Evolutionary conservation across 192 early-diverging fungal species (phyloP), one percentile per base, ranked within the genome.

Genomic region (Podochytrium sp.): DNA sequence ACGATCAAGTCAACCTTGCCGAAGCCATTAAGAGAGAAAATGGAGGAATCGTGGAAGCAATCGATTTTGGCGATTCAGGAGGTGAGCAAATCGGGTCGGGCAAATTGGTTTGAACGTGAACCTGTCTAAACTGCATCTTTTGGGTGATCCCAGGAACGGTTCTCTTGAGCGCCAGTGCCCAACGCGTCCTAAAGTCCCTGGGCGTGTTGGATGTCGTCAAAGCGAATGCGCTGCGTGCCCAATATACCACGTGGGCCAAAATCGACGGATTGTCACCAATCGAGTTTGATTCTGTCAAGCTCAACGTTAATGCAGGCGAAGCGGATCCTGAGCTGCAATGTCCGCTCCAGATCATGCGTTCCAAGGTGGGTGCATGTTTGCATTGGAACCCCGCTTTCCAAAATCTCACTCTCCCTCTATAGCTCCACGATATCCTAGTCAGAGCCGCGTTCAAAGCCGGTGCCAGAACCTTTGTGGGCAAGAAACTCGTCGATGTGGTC

Each of bases 41-140:
- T 29, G 25, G 18, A 2, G 65, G 65, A 12, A 30, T 14, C 20
- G 16, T 30, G n/a, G 1, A 50, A 10, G 5, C 27, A 18, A 23
- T 49, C 16, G 42, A 62, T 41, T 65, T 63, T 10, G 73, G 61
- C 7, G 76, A 77, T 33, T 34, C 37, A 12, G 76, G 69, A 23
- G 76, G 76, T 10, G 35, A n/a, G n/a, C n/a, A n/a, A n/a, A n/a
- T n/a, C n/a, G n/a, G n/a, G n/a, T n/a, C n/a, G n/a, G n/a, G n/a
- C n/a, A n/a, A n/a, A n/a, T n/a, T n/a, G n/a, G n/a, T n/a, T n/a
- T n/a, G n/a, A n/a, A n/a, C n/a, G n/a, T n/a, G n/a, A n/a, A n/a
- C n/a, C n/a, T n/a, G n/a, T n/a, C n/a, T n/a, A n/a, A n/a, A n/a
- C n/a, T n/a, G n/a, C n/a, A n/a, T n/a, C n/a, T n/a, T n/a, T n/a